Evolutionary conservation across 441 rosid genomes (phyloP).

Genomic region (Lepidium campestre): DNA sequence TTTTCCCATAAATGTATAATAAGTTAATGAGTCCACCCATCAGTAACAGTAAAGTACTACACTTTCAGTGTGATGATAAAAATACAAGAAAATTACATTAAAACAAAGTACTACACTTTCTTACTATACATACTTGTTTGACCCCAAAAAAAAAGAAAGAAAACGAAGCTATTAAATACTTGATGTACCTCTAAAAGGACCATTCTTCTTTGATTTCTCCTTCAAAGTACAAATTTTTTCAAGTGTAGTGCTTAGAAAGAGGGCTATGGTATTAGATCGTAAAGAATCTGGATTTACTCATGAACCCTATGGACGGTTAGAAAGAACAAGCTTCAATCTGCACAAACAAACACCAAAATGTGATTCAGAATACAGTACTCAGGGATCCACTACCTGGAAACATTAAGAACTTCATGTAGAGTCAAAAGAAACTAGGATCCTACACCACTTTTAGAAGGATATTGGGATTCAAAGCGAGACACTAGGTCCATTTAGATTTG

Average conservation of each 20-base stretch:
- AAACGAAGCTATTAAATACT: slow-evolving; percentile 11
- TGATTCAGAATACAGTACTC: slow-evolving; percentile 9
- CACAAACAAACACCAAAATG: neutral
- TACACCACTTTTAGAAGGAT: neutral
- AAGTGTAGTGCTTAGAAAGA: slow-evolving; percentile 8
- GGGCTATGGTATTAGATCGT: slow-evolving; percentile 3
- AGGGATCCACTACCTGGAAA: no score
- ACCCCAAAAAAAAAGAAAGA: neutral
- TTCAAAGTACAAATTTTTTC: slow-evolving; percentile 13
- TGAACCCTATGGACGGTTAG: slow-evolving; percentile 5
- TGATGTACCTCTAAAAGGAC: slow-evolving; percentile 10
- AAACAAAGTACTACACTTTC: neutral
- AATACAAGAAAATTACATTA: neutral
- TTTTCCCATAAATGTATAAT: slow-evolving; percentile 22
- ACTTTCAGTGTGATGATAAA: neutral
- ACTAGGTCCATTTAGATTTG: no score
- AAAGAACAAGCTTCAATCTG: slow-evolving; percentile 4
- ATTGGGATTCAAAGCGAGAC: neutral
- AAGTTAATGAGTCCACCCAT: slow-evolving; percentile 14
- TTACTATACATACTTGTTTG: slow-evolving; percentile 13
- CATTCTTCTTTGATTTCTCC: slow-evolving; percentile 25
- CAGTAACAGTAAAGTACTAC: neutral
- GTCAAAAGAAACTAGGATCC: neutral
- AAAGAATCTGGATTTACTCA: slow-evolving; percentile 16
- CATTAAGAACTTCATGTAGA: no score